Conservation (phyloP, 2,329 filamentous ascomycete genomes). For the Trichoderma koningii region DNA sequence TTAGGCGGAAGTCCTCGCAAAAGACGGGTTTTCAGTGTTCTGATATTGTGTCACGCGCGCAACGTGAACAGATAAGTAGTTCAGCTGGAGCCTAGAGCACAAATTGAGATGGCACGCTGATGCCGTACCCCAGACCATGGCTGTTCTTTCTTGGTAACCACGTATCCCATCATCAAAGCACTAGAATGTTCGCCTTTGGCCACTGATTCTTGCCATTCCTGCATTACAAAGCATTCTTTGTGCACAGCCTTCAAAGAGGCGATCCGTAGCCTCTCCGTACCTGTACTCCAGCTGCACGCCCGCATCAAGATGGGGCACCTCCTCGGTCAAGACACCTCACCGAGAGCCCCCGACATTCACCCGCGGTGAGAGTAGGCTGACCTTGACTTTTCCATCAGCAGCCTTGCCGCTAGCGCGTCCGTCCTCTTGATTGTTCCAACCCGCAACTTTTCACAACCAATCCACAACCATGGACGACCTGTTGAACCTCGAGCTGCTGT, state of each 20-base stretch:
- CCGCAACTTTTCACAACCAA: background rate
- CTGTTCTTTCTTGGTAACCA: too few relatives aligned
- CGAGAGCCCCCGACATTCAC: slow-evolving; percentile 7
- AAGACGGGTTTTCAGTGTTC: background rate
- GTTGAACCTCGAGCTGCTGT: slow-evolving; percentile 86
- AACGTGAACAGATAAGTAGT: background rate
- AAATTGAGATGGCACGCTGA: background rate
- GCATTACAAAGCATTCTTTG: too few relatives aligned
- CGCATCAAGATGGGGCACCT: background rate
- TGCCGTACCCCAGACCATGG: slow-evolving; percentile 2
- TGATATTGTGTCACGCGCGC: background rate
- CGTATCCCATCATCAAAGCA: too few relatives aligned
- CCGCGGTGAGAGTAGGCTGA: slow-evolving; percentile 18
- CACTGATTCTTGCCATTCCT: too few relatives aligned
- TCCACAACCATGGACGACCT: slow-evolving; percentile 84
- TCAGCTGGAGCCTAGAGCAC: background rate
- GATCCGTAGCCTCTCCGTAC: too few relatives aligned
- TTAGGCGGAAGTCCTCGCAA: too few relatives aligned
- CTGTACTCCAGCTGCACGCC: background rate
- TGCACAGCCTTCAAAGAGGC: too few relatives aligned
- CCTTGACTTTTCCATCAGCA: slow-evolving; percentile 19
- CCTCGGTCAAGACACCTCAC: slow-evolving; percentile 7
- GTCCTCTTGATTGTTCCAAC: background rate
- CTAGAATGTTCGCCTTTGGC: too few relatives aligned
- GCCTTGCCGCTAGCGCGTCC: slow-evolving; percentile 23